A percentile compares a stretch with the other conserved stretches of the same genome.
phyloP scores from a whole-genome alignment of 176 grass and related monocot genomes.

The Lolium perenne region DNA sequence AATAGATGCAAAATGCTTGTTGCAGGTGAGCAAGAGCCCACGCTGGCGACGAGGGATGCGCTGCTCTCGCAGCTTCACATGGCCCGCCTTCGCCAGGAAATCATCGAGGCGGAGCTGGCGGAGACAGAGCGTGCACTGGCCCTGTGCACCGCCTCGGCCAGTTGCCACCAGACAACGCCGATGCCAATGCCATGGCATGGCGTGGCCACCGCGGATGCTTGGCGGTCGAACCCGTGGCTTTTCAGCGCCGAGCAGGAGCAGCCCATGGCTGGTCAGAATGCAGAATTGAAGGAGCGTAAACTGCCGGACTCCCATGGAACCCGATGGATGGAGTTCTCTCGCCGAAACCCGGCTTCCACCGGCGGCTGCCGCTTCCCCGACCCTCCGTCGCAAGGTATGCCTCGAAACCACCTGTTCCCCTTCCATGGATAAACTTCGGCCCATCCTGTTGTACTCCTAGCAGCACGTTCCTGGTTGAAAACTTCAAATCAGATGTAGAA shows the following conservation, averaged over 20 bases:
- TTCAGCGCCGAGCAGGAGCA: too few species aligned
- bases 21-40: too few species aligned
- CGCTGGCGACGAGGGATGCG: neutral
- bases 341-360: neutral
- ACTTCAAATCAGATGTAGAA: neutral
- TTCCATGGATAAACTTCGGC: too few species aligned
- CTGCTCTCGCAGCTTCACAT: slow-evolving; percentile 48
- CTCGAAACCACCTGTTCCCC: neutral
- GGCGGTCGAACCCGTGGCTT: neutral
- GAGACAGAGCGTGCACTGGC: slow-evolving; percentile 40
- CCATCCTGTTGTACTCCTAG: too few species aligned
- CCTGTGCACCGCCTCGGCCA: neutral
- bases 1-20: too few species aligned
- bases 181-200: too few species aligned
- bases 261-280: too few species aligned
- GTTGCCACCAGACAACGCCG: neutral
- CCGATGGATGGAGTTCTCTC: slow-evolving; percentile 36
- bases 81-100: slow-evolving; percentile 38
- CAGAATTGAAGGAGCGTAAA: too few species aligned
- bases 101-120: slow-evolving; percentile 44
- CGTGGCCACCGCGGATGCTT: neutral
- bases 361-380: slow-evolving; percentile 22
- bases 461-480: neutral
- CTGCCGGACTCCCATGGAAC: too few species aligned
- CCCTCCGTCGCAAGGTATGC: slow-evolving; percentile 15